These are phyloP conservation scores for Sporisorium iseilematis-ciliati DNA, from an alignment of 1,284 basidiomycete species.

Conservation along the genomic window DNA sequence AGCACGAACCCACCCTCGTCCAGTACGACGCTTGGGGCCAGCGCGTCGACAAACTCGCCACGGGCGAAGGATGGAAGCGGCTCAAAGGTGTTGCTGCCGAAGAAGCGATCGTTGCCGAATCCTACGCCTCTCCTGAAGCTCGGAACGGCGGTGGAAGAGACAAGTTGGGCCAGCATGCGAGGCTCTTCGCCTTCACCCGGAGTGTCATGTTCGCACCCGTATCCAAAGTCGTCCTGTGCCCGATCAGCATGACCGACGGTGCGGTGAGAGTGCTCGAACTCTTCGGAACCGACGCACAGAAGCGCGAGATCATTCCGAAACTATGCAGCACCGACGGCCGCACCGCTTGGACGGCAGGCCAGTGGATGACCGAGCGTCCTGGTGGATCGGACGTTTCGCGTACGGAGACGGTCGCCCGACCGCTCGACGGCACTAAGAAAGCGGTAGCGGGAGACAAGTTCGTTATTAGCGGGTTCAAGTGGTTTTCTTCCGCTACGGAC, in stretches of 20 bases:
- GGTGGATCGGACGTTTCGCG: conserved; percentile 83
- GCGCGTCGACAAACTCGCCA: conserved; percentile 53
- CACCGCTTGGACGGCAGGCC: conserved; percentile 79
- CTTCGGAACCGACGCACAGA: conserved; percentile 76
- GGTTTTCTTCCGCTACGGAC: conserved; percentile 87
- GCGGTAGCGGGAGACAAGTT: conserved; percentile 71
- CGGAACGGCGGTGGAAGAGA: conserved; percentile 32
- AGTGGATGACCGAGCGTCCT: conserved; percentile 77
- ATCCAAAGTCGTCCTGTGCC: conserved; percentile 49
- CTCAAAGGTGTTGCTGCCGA: conserved; percentile 36
- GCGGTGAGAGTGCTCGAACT: conserved; percentile 80
- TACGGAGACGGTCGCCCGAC: conserved; percentile 78
- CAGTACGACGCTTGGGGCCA: conserved; percentile 61
- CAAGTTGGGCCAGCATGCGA: conserved; percentile 28
- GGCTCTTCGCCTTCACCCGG: conserved; percentile 44
- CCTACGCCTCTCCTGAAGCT: conserved; percentile 26
- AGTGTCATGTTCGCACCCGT: conserved; percentile 48
- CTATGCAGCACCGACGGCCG: conserved; percentile 75
- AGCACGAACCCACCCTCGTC: conserved; percentile 48
- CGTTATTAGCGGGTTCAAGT: conserved; percentile 58
- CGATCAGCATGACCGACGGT: conserved; percentile 81
- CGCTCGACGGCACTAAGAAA: conserved; percentile 43
- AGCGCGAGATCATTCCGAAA: conserved; percentile 74
- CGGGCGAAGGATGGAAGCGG: conserved; percentile 54
- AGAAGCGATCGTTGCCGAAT: conserved; percentile 50